Evolutionary conservation across 805 yeast genomes (phyloP).

Genomic region (Yarrowia sp.): DNA sequence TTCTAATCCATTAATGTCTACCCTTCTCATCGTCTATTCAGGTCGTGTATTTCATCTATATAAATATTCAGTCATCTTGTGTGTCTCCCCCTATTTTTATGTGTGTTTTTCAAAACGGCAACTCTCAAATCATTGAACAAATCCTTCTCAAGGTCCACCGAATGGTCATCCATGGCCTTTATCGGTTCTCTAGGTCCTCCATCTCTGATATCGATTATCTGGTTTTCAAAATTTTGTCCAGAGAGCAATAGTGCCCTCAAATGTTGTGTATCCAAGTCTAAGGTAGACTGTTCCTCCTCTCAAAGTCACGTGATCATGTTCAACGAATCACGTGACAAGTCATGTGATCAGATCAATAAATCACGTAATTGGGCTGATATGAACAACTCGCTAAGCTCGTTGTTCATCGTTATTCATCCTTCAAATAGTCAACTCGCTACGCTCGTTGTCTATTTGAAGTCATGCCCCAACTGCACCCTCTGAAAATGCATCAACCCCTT

Average conservation of each 20-base stretch:
- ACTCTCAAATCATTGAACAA: neutral
- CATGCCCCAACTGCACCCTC: constrained; percentile 7
- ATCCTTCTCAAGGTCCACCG: neutral
- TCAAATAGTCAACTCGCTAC: neutral
- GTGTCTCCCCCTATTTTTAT: neutral
- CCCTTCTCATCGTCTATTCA: neutral
- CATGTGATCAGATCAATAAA: no score
- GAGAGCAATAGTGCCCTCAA: no score
- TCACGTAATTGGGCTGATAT: no score
- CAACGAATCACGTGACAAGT: no score
- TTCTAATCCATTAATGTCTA: no score
- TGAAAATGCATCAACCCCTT: constrained; percentile 41
- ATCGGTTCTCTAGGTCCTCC: neutral
- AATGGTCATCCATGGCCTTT: neutral
- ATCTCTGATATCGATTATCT: constrained; percentile 3
- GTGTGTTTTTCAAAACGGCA: neutral
- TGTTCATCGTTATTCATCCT: no score
- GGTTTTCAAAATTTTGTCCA: neutral
- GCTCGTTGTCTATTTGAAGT: neutral
- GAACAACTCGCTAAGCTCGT: no score
- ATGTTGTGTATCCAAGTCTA: no score
- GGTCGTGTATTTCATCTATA: constrained; percentile 12
- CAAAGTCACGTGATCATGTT: no score
- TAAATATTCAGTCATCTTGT: constrained; percentile 17
- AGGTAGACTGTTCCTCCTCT: no score